Evolutionary conservation across 306 rosid species (phyloP), one percentile per base, ranked within the genome.

Genomic region (Cicer arietinum): DNA sequence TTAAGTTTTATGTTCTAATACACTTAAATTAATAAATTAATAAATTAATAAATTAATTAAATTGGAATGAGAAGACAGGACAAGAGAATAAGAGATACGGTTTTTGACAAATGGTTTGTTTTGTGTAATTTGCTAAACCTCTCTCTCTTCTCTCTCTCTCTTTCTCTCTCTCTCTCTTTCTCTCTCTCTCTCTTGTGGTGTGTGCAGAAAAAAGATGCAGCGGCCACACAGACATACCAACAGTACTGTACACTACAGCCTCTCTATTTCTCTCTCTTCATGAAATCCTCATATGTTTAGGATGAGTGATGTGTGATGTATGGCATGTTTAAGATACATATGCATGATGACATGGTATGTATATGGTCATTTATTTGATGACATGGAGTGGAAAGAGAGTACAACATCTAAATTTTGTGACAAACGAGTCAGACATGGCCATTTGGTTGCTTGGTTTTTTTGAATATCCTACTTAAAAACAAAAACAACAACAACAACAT

Each of bases 61-160:
- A 30, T 30, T 30, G 35, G 3, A 2, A 10, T 20, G 41, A 57
- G 5, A 60, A 2, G 66, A 60, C 66, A 60, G 1, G 66, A 60
- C 44, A 60, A 30, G 66, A 7, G 16, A 60, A 58, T 57, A 22
- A 57, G 63, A 57, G 63, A 10, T 8, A 30, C 10, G 8, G 18
- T 6, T 60, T 60, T 60, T 60, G 42, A 37, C 66, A 3, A 60
- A 60, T 60, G 66, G 66, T 60, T 60, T 11, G 2, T 59, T 59
- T 59, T 10, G 17, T 59, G 66, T 59, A 5, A 7, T 11, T 42
- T 42, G 45, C 45, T 42, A 9, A 6, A 7, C 8, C 18, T 58
- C 6, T 25, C 43, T 59, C 16, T 59, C 9, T 59, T n/a, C n/a
- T n/a, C n/a, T n/a, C n/a, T n/a, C n/a, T n/a, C 42, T 59, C 6